Percentiles rank a stretch among this genome's conserved stretches.
Evolutionary conservation across 2,329 filamentous ascomycete genomes (phyloP).

Genomic region (Clonostachys chloroleuca): DNA sequence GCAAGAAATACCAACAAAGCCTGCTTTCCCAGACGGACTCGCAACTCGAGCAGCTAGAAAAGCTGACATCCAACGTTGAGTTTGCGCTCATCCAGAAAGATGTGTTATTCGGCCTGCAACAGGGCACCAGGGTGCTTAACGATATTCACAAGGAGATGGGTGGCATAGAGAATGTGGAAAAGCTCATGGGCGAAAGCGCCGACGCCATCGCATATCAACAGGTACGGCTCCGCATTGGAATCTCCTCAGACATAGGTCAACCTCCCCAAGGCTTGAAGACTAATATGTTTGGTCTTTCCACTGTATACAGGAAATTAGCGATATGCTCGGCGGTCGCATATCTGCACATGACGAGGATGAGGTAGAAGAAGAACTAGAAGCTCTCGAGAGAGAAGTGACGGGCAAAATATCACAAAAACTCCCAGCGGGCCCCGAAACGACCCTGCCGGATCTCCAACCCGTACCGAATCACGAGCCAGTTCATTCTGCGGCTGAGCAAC

Average conservation of each 20-base stretch:
- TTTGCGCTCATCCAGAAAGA: constrained; percentile 97
- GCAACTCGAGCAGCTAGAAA: constrained; percentile 90
- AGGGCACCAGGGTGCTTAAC: constrained; percentile 83
- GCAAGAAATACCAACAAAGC: constrained; percentile 96
- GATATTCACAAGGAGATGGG: constrained; percentile 97
- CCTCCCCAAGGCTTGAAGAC: not conserved
- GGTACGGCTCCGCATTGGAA: constrained; percentile 34
- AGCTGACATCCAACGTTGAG: constrained; percentile 83
- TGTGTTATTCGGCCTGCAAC: constrained; percentile 85
- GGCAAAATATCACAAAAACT: constrained; percentile 3
- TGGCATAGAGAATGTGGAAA: constrained; percentile 88
- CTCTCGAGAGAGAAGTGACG: constrained; percentile 53
- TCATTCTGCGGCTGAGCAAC: too few species aligned
- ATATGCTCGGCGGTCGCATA: constrained; percentile 84
- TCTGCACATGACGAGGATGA: constrained; percentile 96
- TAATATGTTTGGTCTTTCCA: too few species aligned
- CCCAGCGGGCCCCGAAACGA: too few species aligned
- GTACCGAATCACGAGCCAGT: too few species aligned
- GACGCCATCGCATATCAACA: constrained; percentile 90
- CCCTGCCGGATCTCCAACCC: too few species aligned
- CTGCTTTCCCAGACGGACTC: constrained; percentile 84
- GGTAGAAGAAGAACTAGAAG: constrained; percentile 90
- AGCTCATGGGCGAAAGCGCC: constrained; percentile 87
- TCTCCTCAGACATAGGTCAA: not conserved
- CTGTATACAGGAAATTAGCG: constrained; percentile 72